Percentiles rank a stretch among this genome's conserved stretches.
These are phyloP conservation scores for Talaromyces marneffei DNA, from an alignment of 2,329 filamentous ascomycete species.

Conservation along the genomic window DNA sequence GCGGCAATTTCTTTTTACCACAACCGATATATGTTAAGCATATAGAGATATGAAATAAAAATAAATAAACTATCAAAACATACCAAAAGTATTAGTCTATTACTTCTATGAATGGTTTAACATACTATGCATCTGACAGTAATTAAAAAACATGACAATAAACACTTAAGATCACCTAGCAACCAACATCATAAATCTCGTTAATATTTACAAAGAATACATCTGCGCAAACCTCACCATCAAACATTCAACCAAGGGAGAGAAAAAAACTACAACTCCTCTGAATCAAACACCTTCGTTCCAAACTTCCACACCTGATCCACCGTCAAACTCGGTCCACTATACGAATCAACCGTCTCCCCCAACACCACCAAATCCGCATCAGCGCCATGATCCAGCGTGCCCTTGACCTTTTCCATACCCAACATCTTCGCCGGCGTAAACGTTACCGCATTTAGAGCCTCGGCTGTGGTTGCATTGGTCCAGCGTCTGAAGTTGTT, in stretches of 20 bases:
- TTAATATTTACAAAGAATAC: conserved; percentile 1
- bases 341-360: conserved; percentile 28
- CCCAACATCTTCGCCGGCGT: conserved; percentile 36
- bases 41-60: not conserved
- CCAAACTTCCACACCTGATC: conserved; percentile 43
- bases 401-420: conserved; percentile 35
- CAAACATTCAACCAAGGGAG: not conserved
- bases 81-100: not conserved
- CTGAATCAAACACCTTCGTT: conserved; percentile 33
- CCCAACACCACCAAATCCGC: conserved; percentile 38
- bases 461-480: conserved; percentile 33
- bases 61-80: not conserved
- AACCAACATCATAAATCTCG: not conserved
- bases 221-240: not conserved
- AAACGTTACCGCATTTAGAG: conserved; percentile 37
- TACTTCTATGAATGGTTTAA: not conserved
- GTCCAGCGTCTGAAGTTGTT: conserved; percentile 42
- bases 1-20: not conserved
- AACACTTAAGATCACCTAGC: not conserved
- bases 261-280: not conserved
- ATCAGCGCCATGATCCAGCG: conserved; percentile 36
- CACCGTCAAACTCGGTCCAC: conserved; percentile 31
- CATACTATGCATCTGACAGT: not conserved
- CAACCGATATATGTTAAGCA: too few species aligned
- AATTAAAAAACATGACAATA: not conserved